These are phyloP conservation scores for Colletotrichum liriopes DNA, from an alignment of 2,329 filamentous ascomycete genomes.

Conservation along the genomic window DNA sequence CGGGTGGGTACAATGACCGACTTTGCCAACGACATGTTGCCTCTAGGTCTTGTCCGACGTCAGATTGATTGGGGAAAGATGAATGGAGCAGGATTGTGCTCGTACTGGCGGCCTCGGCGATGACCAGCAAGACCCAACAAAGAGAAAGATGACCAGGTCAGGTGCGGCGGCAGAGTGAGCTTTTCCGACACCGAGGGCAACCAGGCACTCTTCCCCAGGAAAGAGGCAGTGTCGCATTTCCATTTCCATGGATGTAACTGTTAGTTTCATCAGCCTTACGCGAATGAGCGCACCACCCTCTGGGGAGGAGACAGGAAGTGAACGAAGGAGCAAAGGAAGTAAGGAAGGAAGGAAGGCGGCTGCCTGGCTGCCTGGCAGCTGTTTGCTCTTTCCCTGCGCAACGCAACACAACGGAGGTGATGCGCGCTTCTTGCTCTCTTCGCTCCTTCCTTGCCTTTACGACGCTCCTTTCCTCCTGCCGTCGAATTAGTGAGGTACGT, in stretches of 20 bases:
- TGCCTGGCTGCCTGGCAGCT: background rate
- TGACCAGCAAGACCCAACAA: background rate
- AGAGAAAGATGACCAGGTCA: background rate
- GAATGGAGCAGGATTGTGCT: slow-evolving; percentile 3
- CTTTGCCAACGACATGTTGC: slow-evolving; percentile 8
- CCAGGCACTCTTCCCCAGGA: background rate
- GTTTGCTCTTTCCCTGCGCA: background rate
- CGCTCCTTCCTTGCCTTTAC: background rate
- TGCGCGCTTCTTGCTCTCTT: background rate
- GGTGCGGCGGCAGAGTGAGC: background rate
- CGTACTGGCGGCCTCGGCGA: slow-evolving; percentile 4
- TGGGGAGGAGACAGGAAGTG: background rate
- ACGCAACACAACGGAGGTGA: background rate
- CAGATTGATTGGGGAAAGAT: slow-evolving; percentile 24
- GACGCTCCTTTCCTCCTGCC: background rate
- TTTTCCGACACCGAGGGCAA: background rate
- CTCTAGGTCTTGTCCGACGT: slow-evolving; percentile 27
- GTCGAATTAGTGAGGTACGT: background rate
- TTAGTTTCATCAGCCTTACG: slow-evolving; percentile 36
- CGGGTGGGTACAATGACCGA: background rate
- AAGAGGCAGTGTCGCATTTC: slow-evolving; percentile 24
- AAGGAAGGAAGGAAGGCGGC: background rate
- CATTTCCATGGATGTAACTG: slow-evolving; percentile 4
- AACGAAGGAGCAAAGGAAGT: background rate
- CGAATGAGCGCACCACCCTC: background rate